Conservation (phyloP, 2,329 filamentous ascomycete genomes). For the Colletotrichum sp. region DNA sequence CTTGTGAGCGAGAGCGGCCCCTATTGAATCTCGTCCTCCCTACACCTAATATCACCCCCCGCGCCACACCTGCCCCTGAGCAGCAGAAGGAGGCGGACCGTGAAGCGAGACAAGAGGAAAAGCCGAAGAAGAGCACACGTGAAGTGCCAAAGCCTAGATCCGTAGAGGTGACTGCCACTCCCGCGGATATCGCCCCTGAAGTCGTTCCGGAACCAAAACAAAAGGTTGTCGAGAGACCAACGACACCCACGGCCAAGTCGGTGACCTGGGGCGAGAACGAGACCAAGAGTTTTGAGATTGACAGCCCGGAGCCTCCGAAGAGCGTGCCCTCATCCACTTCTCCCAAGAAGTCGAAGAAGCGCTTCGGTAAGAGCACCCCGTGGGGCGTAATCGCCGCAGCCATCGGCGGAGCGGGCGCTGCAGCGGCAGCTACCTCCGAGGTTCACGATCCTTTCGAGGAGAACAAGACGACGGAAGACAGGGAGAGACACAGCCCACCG, state of each 20-base stretch:
- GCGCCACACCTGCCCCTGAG: constrained; percentile 28
- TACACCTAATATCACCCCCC: constrained; percentile 60
- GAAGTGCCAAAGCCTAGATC: background rate
- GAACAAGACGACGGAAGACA: constrained; percentile 20
- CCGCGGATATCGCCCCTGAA: constrained; percentile 34
- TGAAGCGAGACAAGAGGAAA: background rate
- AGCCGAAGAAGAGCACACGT: constrained; percentile 13
- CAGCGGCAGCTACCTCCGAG: constrained; percentile 31
- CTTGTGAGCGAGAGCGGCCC: constrained; percentile 60
- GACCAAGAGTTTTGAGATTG: constrained; percentile 67
- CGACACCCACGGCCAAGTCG: constrained; percentile 56
- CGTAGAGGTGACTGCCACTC: background rate
- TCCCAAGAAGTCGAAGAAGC: constrained; percentile 28
- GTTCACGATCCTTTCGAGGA: constrained; percentile 17
- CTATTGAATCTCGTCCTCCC: constrained; percentile 66
- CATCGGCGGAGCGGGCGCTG: constrained; percentile 45
- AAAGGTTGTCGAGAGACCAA: constrained; percentile 46
- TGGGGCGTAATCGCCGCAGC: constrained; percentile 61
- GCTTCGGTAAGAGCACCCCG: constrained; percentile 43
- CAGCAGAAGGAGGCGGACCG: constrained; percentile 16
- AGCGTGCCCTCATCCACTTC: constrained; percentile 32
- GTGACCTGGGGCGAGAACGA: constrained; percentile 71
- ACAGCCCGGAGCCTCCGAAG: constrained; percentile 55
- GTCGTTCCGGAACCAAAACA: constrained; percentile 44
- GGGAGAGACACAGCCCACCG: constrained; percentile 6